Base-by-base conservation (phyloP, 73 alveolate genomes). In the Uronychia binucleata region DNA sequence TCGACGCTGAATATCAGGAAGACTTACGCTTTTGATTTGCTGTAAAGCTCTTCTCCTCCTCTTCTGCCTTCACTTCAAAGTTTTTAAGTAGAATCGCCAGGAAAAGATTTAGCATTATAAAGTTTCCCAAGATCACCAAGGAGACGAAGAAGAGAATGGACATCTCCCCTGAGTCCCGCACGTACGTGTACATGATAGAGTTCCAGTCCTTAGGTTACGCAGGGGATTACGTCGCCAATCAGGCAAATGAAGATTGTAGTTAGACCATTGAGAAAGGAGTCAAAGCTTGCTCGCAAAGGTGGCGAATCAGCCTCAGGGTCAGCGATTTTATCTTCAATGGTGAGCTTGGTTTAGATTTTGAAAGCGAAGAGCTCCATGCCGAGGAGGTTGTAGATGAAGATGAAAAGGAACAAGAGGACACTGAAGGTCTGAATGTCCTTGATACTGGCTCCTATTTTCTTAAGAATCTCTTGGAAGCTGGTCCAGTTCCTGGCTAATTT, bases 341-440 rank as follows among this genome's bases (percentile, higher is more conserved):
- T 75, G 0, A 75, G 85, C 33, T 75, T 34, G 31, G 34, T 34
- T 33, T 83, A 27, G 1, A 74, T 57, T 29, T 34, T 35, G 31
- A 46, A 77, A 1, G 91, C 94, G 77, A 93, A 95, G 33, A 82
- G 46, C 57, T 87, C 90, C 81, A 81, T 35, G 1, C 94, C 94
- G 26, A 87, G 85, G 13, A 87, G 33, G 27, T 86, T 80, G 59
- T 82, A 87, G 8, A 85, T 58, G 46, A 87, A 87, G 26, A 80
- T 58, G 30, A 80, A 35, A 26, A 87, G 78, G 84, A 86, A 79
- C 80, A 86, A 34, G 34, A 86, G 78, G 58, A 86, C 80, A 19
- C 82, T 59, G 74, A 86, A 80, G 33, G 33, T 86, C 14, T 76
- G 74, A 33, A 86, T 86, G 67, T 86, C 93, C 81, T 80, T 80